phyloP scores from a whole-genome alignment of 176 grass and related monocot genomes.

The Puya raimondii region DNA sequence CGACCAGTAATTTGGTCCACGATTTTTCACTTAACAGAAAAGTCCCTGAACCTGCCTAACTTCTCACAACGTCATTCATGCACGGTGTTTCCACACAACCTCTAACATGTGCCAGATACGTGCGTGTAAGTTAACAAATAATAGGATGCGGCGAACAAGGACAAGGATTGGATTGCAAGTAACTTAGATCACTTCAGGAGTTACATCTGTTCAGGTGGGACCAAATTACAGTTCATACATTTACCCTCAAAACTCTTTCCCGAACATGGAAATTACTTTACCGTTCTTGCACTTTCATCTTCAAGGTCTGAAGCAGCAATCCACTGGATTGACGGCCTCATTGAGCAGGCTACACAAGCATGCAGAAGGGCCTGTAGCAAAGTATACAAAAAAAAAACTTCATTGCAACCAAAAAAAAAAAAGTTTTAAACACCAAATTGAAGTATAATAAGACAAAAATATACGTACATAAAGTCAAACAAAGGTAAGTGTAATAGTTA shows the following conservation, averaged over 20 bases:
- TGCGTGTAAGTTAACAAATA: too few species aligned
- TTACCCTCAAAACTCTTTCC: neutral
- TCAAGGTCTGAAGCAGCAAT: slow-evolving; percentile 95
- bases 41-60: too few species aligned
- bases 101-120: too few species aligned
- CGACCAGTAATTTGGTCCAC: too few species aligned
- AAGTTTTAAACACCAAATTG: slow-evolving; percentile 11
- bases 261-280: slow-evolving; percentile 25
- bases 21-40: too few species aligned
- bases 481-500: neutral
- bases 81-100: too few species aligned
- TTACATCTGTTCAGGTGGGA: too few species aligned
- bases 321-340: slow-evolving; percentile 81
- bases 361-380: slow-evolving; percentile 77
- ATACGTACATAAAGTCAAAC: neutral
- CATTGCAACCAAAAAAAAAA: slow-evolving; percentile 17
- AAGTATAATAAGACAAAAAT: slow-evolving; percentile 1
- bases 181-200: too few species aligned
- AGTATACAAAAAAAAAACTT: neutral
- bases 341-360: slow-evolving; percentile 66
- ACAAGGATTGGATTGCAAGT: too few species aligned
- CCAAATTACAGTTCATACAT: too few species aligned
- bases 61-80: too few species aligned
- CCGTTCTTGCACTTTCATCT: slow-evolving; percentile 61
- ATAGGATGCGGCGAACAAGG: too few species aligned